Percentiles rank a stretch among this genome's conserved stretches.
phyloP scores from a whole-genome alignment of 345 rosid species.

The Excoecaria agallocha region DNA sequence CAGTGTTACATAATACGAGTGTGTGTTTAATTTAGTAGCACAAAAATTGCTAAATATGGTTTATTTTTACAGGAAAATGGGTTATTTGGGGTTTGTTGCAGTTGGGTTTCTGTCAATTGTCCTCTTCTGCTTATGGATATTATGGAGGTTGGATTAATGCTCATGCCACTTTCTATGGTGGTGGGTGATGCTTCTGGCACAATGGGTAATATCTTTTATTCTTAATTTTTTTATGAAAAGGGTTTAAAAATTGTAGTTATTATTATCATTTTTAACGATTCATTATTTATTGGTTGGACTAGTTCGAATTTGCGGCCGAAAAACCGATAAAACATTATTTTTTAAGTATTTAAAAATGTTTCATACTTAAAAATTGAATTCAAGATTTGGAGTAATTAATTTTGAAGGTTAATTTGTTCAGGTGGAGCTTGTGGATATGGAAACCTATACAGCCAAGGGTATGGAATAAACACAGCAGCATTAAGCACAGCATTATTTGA shows the following conservation, averaged over 20 bases:
- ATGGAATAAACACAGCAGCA: slow-evolving; percentile 28
- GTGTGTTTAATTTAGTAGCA: background rate
- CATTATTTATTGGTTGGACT: no score
- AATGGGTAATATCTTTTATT: slow-evolving; percentile 14
- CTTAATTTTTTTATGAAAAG: no score
- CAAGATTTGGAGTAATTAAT: no score
- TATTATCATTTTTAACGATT: no score
- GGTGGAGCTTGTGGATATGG: slow-evolving; percentile 34
- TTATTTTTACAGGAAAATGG: slow-evolving; percentile 28
- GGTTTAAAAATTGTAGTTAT: no score
- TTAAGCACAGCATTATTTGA: slow-evolving; percentile 29
- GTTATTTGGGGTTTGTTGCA: slow-evolving; percentile 17
- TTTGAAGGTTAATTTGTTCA: background rate
- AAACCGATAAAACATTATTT: no score
- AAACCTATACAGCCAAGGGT: slow-evolving; percentile 26
- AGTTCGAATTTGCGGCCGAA: no score
- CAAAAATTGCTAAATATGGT: background rate
- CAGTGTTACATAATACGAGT: no score
- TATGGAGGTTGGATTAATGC: slow-evolving; percentile 41
- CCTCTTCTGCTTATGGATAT: slow-evolving; percentile 34
- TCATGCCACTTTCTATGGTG: slow-evolving; percentile 34
- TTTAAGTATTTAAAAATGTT: no score
- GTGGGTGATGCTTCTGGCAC: slow-evolving; percentile 36
- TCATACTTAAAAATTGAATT: no score
- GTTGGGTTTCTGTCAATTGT: slow-evolving; percentile 27